Evolutionary conservation across 352 stramenopile species (phyloP).

Genomic region (Phytophthora chlamydospora): DNA sequence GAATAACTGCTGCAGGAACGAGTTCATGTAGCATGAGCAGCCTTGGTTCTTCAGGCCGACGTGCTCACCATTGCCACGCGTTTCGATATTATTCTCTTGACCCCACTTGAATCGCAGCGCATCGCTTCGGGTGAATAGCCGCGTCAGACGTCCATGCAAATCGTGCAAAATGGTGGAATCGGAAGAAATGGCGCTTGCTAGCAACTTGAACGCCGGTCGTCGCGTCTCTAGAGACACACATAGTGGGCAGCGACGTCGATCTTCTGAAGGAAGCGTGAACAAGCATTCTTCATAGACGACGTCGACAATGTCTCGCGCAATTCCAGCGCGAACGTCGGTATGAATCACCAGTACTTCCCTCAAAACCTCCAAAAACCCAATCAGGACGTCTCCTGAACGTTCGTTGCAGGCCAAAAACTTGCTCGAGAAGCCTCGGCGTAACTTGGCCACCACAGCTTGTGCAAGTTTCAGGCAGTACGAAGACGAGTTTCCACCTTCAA

Average conservation of each 20-base stretch:
- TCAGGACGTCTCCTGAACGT: slow-evolving; percentile 66
- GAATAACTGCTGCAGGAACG: slow-evolving; percentile 98
- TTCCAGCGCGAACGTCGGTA: slow-evolving; percentile 49
- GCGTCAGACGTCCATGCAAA: slow-evolving; percentile 58
- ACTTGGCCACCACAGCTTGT: slow-evolving; percentile 58
- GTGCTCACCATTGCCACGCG: slow-evolving; percentile 78
- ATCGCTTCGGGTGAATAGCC: slow-evolving; percentile 70
- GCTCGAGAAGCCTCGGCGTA: slow-evolving; percentile 72
- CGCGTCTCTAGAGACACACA: slow-evolving; percentile 82
- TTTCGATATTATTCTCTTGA: slow-evolving; percentile 86
- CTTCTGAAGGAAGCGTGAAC: slow-evolving; percentile 78
- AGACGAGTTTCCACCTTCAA: slow-evolving; percentile 50
- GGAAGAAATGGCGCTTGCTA: slow-evolving; percentile 81
- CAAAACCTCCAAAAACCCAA: slow-evolving; percentile 81
- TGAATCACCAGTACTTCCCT: slow-evolving; percentile 72
- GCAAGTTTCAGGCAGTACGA: slow-evolving; percentile 62
- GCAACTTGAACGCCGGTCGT: slow-evolving; percentile 79
- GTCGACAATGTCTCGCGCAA: slow-evolving; percentile 72
- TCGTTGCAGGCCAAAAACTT: slow-evolving; percentile 85
- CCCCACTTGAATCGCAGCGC: slow-evolving; percentile 77
- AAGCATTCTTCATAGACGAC: slow-evolving; percentile 87
- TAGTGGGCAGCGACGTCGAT: slow-evolving; percentile 66
- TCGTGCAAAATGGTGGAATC: slow-evolving; percentile 65
- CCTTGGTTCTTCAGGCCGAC: slow-evolving; percentile 98
- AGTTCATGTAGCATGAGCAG: slow-evolving; percentile 99